These are phyloP conservation scores for Brassica cretica DNA, from an alignment of 345 rosid species.

Conservation along the genomic window DNA sequence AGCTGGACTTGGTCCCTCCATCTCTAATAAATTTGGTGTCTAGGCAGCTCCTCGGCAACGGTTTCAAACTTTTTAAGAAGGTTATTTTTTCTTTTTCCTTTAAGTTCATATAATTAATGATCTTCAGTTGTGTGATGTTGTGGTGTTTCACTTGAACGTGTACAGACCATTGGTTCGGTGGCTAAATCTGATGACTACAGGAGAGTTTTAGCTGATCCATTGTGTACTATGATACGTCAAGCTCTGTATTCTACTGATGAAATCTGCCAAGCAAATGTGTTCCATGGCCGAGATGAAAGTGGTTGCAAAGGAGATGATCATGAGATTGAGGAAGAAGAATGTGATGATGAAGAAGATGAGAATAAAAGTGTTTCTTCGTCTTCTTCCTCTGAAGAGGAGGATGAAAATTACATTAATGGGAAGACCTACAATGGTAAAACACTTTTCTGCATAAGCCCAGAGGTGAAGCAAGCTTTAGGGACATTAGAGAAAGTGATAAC, in stretches of 20 bases:
- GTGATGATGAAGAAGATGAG: conserved; percentile 24
- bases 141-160: conserved; percentile 11
- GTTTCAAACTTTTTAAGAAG: conserved; percentile 89
- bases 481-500: conserved; percentile 70
- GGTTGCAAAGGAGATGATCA: conserved; percentile 36
- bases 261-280: conserved; percentile 34
- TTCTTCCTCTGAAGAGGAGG: conserved; percentile 17
- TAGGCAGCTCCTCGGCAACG: conserved; percentile 84
- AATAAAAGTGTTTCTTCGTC: background rate
- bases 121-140: background rate
- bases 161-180: conserved; percentile 66
- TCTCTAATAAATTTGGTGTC: conserved; percentile 79
- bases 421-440: conserved; percentile 37
- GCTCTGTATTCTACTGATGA: conserved; percentile 48
- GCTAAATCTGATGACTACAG: conserved; percentile 50
- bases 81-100: conserved; percentile 35
- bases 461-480: conserved; percentile 73
- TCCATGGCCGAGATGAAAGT: conserved; percentile 6
- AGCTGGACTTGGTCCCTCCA: conserved; percentile 87
- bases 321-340: conserved; percentile 72
- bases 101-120: background rate
- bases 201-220: conserved; percentile 61
- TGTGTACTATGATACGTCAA: conserved; percentile 59
- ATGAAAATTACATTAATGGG: background rate
- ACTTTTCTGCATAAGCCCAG: conserved; percentile 50